Conservation (phyloP, 2,329 filamentous ascomycete species). For the Amesomyces nigricolor region DNA sequence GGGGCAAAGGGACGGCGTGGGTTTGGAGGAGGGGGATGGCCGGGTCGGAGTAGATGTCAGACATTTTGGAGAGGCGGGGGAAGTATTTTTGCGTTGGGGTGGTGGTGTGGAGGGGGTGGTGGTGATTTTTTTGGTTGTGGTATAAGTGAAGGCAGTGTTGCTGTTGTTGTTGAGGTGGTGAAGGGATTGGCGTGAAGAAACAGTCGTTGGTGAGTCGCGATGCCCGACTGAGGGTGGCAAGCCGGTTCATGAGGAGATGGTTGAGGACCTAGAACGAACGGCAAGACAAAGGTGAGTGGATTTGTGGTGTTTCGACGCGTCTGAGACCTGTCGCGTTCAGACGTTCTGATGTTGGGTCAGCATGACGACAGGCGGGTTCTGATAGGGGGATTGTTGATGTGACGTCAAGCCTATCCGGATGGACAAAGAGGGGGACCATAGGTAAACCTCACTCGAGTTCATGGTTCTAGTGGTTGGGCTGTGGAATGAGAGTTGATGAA, state of each 20-base stretch:
- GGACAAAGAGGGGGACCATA: too few species aligned
- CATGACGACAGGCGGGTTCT: conserved; percentile 2
- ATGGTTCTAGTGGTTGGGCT: too few species aligned
- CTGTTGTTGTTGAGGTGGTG: not conserved
- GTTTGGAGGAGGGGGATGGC: conserved; percentile 14
- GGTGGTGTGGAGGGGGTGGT: not conserved
- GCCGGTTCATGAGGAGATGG: conserved; percentile 2
- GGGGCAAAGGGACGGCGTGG: conserved; percentile 13
- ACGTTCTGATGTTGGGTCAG: conserved; percentile 1
- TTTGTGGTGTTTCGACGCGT: not conserved
- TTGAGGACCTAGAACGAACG: too few species aligned
- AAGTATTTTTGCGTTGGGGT: not conserved
- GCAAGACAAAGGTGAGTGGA: not conserved
- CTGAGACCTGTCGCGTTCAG: not conserved
- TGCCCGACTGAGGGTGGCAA: not conserved
- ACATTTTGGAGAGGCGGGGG: conserved; percentile 10
- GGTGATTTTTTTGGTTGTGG: not conserved
- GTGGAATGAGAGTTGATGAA: too few species aligned
- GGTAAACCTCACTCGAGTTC: too few species aligned
- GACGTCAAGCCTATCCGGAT: conserved; percentile 4
- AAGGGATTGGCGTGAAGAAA: not conserved
- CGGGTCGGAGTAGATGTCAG: not conserved
- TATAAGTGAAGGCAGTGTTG: not conserved
- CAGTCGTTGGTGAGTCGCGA: not conserved
- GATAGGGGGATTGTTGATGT: not conserved